A percentile compares a stretch with the other conserved stretches of the same genome.
Conservation (phyloP, 176 grass and related monocot genomes). For the Musa beccarii region DNA sequence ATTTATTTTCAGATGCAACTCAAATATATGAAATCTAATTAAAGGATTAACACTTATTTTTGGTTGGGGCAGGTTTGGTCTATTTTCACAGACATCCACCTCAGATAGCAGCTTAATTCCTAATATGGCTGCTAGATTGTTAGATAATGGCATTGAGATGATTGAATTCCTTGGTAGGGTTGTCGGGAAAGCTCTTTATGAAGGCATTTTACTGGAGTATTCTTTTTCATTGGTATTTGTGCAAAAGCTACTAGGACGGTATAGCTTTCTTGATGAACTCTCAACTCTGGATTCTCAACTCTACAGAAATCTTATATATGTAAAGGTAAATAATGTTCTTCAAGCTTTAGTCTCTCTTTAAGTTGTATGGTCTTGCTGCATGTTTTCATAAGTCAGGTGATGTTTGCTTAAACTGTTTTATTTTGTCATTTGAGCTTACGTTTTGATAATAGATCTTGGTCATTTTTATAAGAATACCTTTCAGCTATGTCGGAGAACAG, state of each 20-base stretch:
- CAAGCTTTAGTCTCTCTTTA: background rate
- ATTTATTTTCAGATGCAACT: background rate
- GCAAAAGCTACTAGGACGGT: conserved; percentile 83
- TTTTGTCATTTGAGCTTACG: background rate
- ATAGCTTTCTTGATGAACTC: conserved; percentile 93
- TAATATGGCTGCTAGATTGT: conserved; percentile 72
- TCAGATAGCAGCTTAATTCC: conserved; percentile 85
- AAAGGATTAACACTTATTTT: conserved; percentile 11
- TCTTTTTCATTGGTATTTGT: conserved; percentile 96
- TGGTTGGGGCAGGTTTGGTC: conserved; percentile 48
- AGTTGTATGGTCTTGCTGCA: background rate
- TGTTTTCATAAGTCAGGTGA: background rate
- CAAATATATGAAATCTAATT: background rate
- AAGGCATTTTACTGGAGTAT: conserved; percentile 94
- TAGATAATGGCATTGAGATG: conserved; percentile 89
- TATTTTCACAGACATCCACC: conserved; percentile 80
- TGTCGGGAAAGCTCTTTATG: conserved; percentile 94
- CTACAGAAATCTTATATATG: conserved; percentile 87
- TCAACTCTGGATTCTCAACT: conserved; percentile 87
- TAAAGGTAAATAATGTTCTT: conserved; percentile 46
- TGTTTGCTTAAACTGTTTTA: background rate
- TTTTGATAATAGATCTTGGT: background rate
- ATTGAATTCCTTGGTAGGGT: conserved; percentile 90
- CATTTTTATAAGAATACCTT: background rate
- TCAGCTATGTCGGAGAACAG: background rate